Base-by-base conservation (phyloP, 2,329 filamentous ascomycete species). In the Penicillium sp. region DNA sequence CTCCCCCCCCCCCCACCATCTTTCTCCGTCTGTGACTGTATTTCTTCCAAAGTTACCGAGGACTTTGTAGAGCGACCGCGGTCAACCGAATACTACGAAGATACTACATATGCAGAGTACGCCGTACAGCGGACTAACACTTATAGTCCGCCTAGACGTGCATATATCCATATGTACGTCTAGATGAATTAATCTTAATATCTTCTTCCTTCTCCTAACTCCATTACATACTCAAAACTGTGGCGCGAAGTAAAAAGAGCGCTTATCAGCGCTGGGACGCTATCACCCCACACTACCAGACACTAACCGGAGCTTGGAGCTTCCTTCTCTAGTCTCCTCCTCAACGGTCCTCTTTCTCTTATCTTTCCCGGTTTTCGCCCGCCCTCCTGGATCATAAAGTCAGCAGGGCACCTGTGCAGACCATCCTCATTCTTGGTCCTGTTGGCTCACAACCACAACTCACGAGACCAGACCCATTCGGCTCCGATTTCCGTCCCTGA, bases 211-310 rank as follows among this genome's bases (percentile, higher is more conserved):
- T 9, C 9, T 53, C 22, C 22, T 22, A 4, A 9, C 22, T 28
- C 38, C 15, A 57, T 57, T 57, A 60, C 51, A 55, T 50, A 55
- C 53, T 55, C 38, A 12, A 55, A 55, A 55, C 38, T 42, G 53
- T 44, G 38, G 53, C 24, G 53, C 38, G 53, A 44, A 40, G 40
- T 42, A 44, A 45, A 45, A 55, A 45, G 26, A 45, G 50, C 33
- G 42, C 58, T 60, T 60, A 60, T 60, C 58, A 55, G 58, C 44
- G 15, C n/a, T 49, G 30, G 50, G n/a, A 45, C 38, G 30, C 58
- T 60, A 55, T 55, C 51, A 55, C 58, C 58, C 58, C 58, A 60
- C 58, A 60, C 30, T 22, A 22, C 40, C 12, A 50, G 35, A 57
- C 30, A 28, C 44, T 60, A 50, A 55, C n/a, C 13, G 51, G 42